Evolutionary conservation across 179 eudicot species (phyloP).

Genomic region (Camellia oleifera): DNA sequence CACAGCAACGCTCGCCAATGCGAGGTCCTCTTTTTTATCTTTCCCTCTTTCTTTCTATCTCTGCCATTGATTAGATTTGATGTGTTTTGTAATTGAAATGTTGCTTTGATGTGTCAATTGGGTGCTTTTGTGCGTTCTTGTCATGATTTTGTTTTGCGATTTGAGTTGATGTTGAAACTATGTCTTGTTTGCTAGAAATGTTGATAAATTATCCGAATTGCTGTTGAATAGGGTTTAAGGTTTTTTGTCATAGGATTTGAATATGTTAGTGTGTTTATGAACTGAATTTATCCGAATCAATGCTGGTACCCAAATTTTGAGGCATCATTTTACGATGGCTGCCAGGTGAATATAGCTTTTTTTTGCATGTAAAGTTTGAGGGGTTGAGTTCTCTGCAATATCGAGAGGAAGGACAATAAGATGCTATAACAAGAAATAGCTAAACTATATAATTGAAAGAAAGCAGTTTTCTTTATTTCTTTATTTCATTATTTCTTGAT

Average conservation of each 20-base stretch:
- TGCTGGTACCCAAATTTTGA: neutral
- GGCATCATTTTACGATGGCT: neutral
- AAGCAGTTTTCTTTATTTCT: neutral
- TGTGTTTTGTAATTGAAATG: neutral
- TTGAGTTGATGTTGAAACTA: neutral
- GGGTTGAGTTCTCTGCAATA: no score
- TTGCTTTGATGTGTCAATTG: neutral
- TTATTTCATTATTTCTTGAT: neutral
- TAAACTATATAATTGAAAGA: neutral
- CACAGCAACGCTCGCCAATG: constrained; percentile 97
- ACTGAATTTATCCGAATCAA: neutral
- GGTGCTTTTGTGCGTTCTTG: neutral
- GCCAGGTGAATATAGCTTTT: neutral
- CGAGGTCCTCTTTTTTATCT: constrained; percentile 48
- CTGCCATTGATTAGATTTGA: neutral
- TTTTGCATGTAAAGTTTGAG: neutral
- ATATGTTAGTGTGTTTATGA: neutral
- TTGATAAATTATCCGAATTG: neutral
- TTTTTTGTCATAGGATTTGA: neutral
- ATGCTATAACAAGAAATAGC: neutral
- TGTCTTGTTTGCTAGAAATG: neutral
- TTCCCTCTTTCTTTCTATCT: neutral
- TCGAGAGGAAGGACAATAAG: neutral
- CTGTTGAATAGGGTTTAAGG: neutral
- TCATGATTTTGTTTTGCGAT: neutral